Conservation (phyloP, 2,329 filamentous ascomycete genomes). For the Neonectria neomacrospora region DNA sequence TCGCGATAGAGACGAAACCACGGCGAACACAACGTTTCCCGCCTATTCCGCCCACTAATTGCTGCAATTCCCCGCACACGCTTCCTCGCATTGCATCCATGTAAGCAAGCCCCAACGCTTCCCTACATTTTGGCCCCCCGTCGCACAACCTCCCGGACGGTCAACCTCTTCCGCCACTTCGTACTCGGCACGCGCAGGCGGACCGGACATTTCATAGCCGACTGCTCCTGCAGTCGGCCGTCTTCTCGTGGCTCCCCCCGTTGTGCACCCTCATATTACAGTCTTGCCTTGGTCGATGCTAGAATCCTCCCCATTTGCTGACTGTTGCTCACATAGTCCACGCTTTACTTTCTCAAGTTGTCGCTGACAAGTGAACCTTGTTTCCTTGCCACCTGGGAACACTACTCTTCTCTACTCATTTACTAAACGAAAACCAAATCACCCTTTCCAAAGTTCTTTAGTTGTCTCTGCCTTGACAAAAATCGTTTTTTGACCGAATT, state of each 20-base stretch:
- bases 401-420: neutral
- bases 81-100: slow-evolving; percentile 35
- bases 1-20: slow-evolving; percentile 12
- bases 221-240: slow-evolving; percentile 44
- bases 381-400: neutral
- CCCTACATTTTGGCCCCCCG: slow-evolving; percentile 22
- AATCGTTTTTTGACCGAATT: neutral
- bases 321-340: slow-evolving; percentile 22
- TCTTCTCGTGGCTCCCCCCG: slow-evolving; percentile 37
- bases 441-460: neutral
- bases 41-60: slow-evolving; percentile 19
- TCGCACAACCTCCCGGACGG: slow-evolving; percentile 9
- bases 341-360: slow-evolving; percentile 10
- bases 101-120: slow-evolving; percentile 39
- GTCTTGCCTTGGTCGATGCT: slow-evolving; percentile 15
- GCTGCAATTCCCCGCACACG: slow-evolving; percentile 18
- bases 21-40: slow-evolving; percentile 20
- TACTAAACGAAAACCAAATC: neutral
- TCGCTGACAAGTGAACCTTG: slow-evolving; percentile 5
- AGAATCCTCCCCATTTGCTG: slow-evolving; percentile 25
- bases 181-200: slow-evolving; percentile 35
- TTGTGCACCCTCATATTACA: slow-evolving; percentile 26
- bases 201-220: slow-evolving; percentile 37
- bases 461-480: neutral
- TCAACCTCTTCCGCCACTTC: slow-evolving; percentile 20